Conservation (phyloP, 345 rosid genomes). For the Salix udensis region DNA sequence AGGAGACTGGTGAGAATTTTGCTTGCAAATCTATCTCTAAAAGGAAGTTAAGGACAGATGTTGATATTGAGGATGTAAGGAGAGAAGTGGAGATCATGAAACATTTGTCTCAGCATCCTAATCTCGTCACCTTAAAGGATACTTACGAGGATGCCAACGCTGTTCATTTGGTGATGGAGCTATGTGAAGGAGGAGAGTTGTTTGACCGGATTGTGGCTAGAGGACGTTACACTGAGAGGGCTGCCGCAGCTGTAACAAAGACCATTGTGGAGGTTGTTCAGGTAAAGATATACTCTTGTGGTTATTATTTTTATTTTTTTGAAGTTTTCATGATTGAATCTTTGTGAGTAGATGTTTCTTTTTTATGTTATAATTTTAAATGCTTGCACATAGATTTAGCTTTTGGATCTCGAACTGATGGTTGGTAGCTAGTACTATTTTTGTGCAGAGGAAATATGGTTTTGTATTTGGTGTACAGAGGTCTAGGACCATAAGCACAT, state of each 20-base stretch:
- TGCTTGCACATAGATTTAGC: background rate
- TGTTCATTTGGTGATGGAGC: slow-evolving; percentile 37
- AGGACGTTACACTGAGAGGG: slow-evolving; percentile 38
- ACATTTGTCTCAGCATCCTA: slow-evolving; percentile 28
- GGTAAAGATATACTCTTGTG: slow-evolving; percentile 7
- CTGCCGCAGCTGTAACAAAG: slow-evolving; percentile 34
- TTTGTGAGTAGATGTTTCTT: background rate
- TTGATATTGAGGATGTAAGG: slow-evolving; percentile 35
- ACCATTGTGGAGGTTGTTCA: slow-evolving; percentile 41
- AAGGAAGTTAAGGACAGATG: slow-evolving; percentile 28
- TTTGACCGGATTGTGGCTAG: slow-evolving; percentile 34
- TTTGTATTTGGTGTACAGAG: background rate
- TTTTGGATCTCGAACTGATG: background rate
- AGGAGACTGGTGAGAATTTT: slow-evolving; percentile 19
- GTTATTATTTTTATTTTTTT: background rate
- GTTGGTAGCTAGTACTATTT: background rate
- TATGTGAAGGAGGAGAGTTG: slow-evolving; percentile 36
- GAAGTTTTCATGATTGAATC: background rate
- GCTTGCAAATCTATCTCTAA: slow-evolving; percentile 34
- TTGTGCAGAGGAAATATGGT: background rate
- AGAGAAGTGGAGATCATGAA: slow-evolving; percentile 39
- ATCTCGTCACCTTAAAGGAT: slow-evolving; percentile 28
- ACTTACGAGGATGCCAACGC: slow-evolving; percentile 31
- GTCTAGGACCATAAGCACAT: background rate
- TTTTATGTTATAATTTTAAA: too few relatives aligned